Evolutionary conservation across 75 land plant species (phyloP).

Genomic region (Cryptomeria japonica): DNA sequence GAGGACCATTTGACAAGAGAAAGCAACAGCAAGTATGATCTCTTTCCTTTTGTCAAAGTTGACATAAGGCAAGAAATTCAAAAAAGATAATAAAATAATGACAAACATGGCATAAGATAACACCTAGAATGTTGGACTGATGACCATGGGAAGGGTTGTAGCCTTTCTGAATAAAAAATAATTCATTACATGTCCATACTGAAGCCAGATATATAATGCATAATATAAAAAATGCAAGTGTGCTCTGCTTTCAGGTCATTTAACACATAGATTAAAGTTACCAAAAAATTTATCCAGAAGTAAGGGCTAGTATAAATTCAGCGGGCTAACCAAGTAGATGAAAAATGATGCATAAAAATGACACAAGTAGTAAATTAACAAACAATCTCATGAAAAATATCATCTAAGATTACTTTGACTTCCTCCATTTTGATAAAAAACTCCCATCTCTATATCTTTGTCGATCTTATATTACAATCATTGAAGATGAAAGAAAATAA

Average conservation of each 20-base stretch:
- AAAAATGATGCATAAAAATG: too few species aligned
- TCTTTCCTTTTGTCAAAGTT: neutral
- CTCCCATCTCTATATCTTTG: too few species aligned
- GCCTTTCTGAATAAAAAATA: neutral
- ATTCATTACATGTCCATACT: neutral
- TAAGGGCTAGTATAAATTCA: neutral
- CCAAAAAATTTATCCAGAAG: neutral
- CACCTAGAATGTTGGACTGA: neutral
- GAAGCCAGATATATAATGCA: neutral
- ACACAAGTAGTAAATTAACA: neutral
- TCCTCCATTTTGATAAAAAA: too few species aligned
- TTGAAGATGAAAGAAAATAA: too few species aligned
- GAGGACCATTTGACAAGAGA: neutral
- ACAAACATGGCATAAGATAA: neutral
- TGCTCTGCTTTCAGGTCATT: neutral
- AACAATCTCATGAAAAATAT: neutral
- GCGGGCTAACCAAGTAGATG: neutral
- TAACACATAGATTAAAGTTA: neutral
- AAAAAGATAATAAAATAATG: neutral
- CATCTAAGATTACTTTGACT: too few species aligned
- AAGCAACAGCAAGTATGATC: neutral
- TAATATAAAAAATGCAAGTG: too few species aligned
- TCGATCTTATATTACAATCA: too few species aligned
- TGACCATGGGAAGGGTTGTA: neutral
- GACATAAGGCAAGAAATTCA: neutral